Percentiles rank a stretch among this genome's conserved stretches.
These are phyloP conservation scores for Westerdykella aurantiaca DNA, from an alignment of 2,329 filamentous ascomycete genomes.

Conservation along the genomic window DNA sequence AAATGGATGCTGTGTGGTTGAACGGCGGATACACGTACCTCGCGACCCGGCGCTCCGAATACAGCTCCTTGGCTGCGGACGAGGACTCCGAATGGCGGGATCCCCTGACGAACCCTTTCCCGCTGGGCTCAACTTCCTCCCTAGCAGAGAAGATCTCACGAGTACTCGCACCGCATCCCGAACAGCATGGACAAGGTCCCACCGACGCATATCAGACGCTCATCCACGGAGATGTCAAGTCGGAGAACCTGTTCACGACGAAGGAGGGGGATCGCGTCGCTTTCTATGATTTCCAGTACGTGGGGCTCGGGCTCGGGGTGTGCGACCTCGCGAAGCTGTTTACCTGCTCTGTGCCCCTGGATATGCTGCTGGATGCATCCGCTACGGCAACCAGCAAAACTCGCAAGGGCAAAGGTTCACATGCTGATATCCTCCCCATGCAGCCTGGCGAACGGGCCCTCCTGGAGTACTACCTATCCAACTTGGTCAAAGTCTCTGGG, in stretches of 20 bases:
- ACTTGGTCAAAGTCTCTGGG: conserved; percentile 29
- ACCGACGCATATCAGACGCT: conserved; percentile 47
- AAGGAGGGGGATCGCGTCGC: conserved; percentile 47
- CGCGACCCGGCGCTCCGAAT: conserved; percentile 56
- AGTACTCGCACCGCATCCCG: conserved; percentile 42
- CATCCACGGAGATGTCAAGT: conserved; percentile 66
- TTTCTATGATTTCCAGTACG: conserved; percentile 67
- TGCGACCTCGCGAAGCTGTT: conserved; percentile 64
- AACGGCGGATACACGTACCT: conserved; percentile 67
- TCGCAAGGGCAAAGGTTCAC: too few relatives aligned
- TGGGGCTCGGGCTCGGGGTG: conserved; percentile 58
- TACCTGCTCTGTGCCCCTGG: conserved; percentile 57
- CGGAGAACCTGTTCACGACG: conserved; percentile 60
- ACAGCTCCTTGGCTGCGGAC: conserved; percentile 44
- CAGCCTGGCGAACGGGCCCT: conserved; percentile 46
- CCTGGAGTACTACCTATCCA: conserved; percentile 47
- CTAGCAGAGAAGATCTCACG: conserved; percentile 51
- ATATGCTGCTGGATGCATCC: conserved; percentile 42
- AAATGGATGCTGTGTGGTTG: conserved; percentile 46
- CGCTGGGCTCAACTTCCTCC: conserved; percentile 22
- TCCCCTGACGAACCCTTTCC: conserved; percentile 41
- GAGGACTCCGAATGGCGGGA: conserved; percentile 51
- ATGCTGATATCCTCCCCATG: conserved; percentile 42
- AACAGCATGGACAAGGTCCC: conserved; percentile 21
- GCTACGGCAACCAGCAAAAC: conserved; percentile 21